Evolutionary conservation across 306 rosid species (phyloP), one percentile per base, ranked within the genome.

Genomic region (Quercus bicolor): DNA sequence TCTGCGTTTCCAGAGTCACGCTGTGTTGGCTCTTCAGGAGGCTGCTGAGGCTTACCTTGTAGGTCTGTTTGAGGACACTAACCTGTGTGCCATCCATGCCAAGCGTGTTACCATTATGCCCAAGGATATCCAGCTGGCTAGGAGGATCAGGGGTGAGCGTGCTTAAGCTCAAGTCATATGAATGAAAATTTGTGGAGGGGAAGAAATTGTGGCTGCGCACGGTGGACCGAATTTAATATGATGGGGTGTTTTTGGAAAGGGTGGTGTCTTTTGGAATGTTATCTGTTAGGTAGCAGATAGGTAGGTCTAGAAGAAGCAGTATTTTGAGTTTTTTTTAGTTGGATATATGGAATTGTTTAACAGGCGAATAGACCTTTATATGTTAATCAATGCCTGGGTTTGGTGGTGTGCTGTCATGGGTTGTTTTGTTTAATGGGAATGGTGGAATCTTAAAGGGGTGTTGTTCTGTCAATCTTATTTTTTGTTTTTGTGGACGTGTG

Each of bases 31-130:
- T 0, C 76, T 94, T 78, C 96, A 94, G 86, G 98, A 94, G 80
- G 98, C 98, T 16, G 97, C 98, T 0, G 98, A 94, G 85, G 98
- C 98, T 0, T 94, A 94, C 84, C 86, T 93, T 0, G 98, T 93
- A 15, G 98, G 98, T 0, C 89, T 93, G 1, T 93, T 93, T 5
- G 98, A 94, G 85, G 98, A 92, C 73, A 94, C 98, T 75, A 94
- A 94, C 77, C 84, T 94, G 15, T 94, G 98, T 2, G 97, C 97
- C 24, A 94, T 94, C 37, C 98, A 94, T 40, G 98, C 98, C 2
- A 94, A 94, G 91, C 96, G 97, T 15, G 98, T 94, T 1, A 94
- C 97, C 20, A 94, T 94, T 20, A 94, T 94, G 97, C 98, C 98
- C 0, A 94, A 94, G 84, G 98, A 94, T 71, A 94, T 92, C 74